Evolutionary conservation across 352 stramenopile species (phyloP), one percentile per base, ranked within the genome.

Genomic region (Thalassiosira hispida): DNA sequence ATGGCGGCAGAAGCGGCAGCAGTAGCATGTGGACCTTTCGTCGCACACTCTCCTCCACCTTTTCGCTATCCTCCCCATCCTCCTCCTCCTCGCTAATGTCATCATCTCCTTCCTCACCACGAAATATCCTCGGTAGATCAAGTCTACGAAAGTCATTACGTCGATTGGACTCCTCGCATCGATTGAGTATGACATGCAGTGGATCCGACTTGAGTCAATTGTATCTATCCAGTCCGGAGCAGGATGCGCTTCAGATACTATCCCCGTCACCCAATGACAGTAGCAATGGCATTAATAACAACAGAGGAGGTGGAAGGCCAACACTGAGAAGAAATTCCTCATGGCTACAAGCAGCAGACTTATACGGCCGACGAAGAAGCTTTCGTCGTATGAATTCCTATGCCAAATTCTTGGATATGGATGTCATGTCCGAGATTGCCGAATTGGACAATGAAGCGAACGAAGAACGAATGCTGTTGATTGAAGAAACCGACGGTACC

Each of bases 171-270:
- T 75, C 63, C 16, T 75, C 63, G 11, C 20, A 62, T 6, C 35
- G 73, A 40, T 63, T 81, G 31, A 52, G 38, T 29, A 38, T 64
- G 0, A 74, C 63, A 14, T 80, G 62, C 52, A 60, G 53, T 33
- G 73, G 73, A 56, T 81, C 73, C 1, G 73, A 81, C 16, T 49
- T 81, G 18, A 22, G 63, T 29, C 73, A 81, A 60, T 60, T 81
- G 22, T 81, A 81, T 47, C 46, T 81, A 20, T 81, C 73, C 0
- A 55, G 53, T n/a, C 71, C 71, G 16, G 71, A 79, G 51, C 29
- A 42, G 33, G 71, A 73, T 46, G 44, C 40, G 1, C 38, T 60
- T 0, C 11, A 42, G n/a, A 27, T 60, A n/a, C 35, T 55, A 23
- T 61, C 38, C 20, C 18, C 53, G 20, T n/a, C 29, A 31, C 14